Conservation (phyloP, 1,284 basidiomycete genomes). For the Rhodotorula sp. region DNA sequence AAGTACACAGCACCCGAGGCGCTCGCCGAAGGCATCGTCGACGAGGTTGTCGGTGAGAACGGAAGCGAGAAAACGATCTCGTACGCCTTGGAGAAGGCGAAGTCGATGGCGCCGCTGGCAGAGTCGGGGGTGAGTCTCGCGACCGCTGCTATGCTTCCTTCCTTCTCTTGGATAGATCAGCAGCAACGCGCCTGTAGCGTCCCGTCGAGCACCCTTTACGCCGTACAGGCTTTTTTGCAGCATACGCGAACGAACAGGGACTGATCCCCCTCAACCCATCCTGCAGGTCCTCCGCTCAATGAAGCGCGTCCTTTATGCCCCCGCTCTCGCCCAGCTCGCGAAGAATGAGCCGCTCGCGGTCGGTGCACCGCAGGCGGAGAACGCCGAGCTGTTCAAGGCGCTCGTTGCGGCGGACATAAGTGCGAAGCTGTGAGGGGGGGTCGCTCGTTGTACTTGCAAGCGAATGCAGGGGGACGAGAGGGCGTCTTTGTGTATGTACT, state of each 20-base stretch:
- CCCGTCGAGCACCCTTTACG: background rate
- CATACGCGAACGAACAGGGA: too few species aligned
- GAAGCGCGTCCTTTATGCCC: slow-evolving; percentile 25
- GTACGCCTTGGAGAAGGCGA: slow-evolving; percentile 23
- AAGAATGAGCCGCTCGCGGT: slow-evolving; percentile 12
- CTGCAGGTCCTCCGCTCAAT: slow-evolving; percentile 31
- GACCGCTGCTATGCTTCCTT: too few species aligned
- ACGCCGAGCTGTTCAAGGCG: background rate
- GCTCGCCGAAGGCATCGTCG: slow-evolving; percentile 29
- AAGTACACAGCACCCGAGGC: slow-evolving; percentile 32
- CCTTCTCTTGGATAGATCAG: too few species aligned
- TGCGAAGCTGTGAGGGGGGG: slow-evolving; percentile 6
- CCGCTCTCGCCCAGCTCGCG: slow-evolving; percentile 8
- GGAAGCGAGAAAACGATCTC: slow-evolving; percentile 26
- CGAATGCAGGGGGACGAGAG: too few species aligned
- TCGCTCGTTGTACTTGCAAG: background rate
- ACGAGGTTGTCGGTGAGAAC: slow-evolving; percentile 24
- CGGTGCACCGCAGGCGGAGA: slow-evolving; percentile 4
- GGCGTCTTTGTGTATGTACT: too few species aligned
- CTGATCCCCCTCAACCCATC: background rate
- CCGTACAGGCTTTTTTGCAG: background rate
- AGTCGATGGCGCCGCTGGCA: slow-evolving; percentile 8
- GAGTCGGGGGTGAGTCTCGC: slow-evolving; percentile 21
- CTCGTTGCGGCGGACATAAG: slow-evolving; percentile 3
- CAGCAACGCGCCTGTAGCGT: too few species aligned